Evolutionary conservation across 441 rosid genomes (phyloP), one percentile per base, ranked within the genome.

Genomic region (Adansonia madagascariensis): DNA sequence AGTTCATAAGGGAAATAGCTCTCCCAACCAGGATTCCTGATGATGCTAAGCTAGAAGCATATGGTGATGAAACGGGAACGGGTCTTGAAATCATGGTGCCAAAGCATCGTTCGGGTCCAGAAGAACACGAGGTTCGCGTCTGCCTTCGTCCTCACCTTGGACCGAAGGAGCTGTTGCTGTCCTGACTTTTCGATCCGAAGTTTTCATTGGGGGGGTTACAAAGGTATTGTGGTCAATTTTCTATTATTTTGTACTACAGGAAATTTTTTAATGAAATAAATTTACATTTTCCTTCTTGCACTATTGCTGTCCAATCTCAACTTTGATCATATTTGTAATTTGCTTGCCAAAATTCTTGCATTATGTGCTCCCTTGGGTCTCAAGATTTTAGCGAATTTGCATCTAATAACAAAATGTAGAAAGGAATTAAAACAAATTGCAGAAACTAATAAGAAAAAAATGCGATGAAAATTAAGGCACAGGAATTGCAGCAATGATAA

Each of bases 91-190:
- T 91, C 43, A 83, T 88, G 62, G 91, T 89, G 76, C 94, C 94
- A 1, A 90, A 90, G 78, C 88, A 86, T 6, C 87, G 89, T 43
- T 83, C 84, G 71, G 90, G 92, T 10, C 90, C 90, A 0, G 92
- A 89, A 85, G 94, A 91, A 80, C 94, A 89, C 5, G 94, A 91
- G 84, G 94, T 91, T 47, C 88, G 81, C 12, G 91, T 91, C 68
- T 91, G 92, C 80, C 89, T 91, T 41, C 89, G 91, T 20, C 88
- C 90, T 41, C 84, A 86, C 75, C 89, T 86, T 5, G 88, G 88
- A 56, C 89, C 84, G 57, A 91, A 83, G 44, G 93, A 89, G 74
- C 90, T 88, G 22, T 79, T 85, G 87, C 80, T 89, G 79, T 87
- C 97, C 31, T 27, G 31, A 27, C 2, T 27, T 27, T 27, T 27